Evolutionary conservation across 371 early-diverging fungal species (phyloP), one percentile per base, ranked within the genome.

Genomic region (Batkoa obscura): DNA sequence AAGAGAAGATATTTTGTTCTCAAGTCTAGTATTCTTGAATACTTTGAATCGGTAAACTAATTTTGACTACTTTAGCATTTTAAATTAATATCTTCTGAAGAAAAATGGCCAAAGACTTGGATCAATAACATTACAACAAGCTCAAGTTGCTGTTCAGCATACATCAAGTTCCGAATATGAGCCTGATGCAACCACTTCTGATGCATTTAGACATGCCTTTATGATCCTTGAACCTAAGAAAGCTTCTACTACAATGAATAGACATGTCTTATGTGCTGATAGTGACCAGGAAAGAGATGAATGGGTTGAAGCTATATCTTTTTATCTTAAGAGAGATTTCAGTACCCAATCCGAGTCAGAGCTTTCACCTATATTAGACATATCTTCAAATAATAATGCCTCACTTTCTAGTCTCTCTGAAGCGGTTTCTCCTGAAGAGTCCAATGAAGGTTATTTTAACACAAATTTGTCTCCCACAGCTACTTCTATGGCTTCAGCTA

Each of bases 1-100:
- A 89, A 88, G 63, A 70, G 76, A 33, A 72, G 85, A 54, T 87
- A 78, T 66, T 88, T 83, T 68, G 65, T 72, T 23, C 65, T 76
- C 43, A 72, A 73, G 50, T 70, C 69, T 23, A 70, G 69, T 3
- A 60, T 73, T 12, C 64, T 89, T 38, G 82, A 84, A 55, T 88
- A 84, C 59, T 81, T 72, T 60, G 86, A 86, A 64, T 68, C 74
- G 15, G 76, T 73, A 69, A 65, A 68, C 60, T 17, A 23, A 23
- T 23, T 3, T n/a, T 9, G 8, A n/a, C 8, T 10, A 8, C n/a
- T 41, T 41, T 10, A 8, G 8, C 41, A 8, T 41, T 8, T n/a
- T 41, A n/a, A 41, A 8, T 41, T n/a, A 10, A 10, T 41, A 10
- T 41, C 41, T 41, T n/a, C 49, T 52, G 48, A 64, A 75, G 74